Evolutionary conservation across 345 rosid species (phyloP), one percentile per base, ranked within the genome.

Genomic region (Erucastrum elatum): DNA sequence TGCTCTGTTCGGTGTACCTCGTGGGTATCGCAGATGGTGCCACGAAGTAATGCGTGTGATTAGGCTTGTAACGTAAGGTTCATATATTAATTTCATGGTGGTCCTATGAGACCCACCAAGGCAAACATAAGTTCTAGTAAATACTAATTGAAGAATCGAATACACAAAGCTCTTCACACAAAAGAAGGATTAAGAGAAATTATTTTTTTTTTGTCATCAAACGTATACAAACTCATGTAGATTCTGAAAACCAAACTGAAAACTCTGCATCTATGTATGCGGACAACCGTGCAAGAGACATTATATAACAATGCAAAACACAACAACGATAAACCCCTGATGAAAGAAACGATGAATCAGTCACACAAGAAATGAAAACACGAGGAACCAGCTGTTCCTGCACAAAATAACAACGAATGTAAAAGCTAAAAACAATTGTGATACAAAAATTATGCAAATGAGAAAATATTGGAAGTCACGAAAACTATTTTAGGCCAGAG

Each of bases 361-460:
- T 46, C 26, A 59, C 68, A 66, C 35, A 17, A 0, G 59, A 67
- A 60, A 51, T 34, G 59, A 61, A 44, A 49, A 51, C 82, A 79
- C 75, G 75, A 62, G 70, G 70, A 68, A 73, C 69, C 77, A 35
- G 49, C 70, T 74, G 70, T 68, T 68, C 82, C 82, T 74, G 25
- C 78, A 66, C 9, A 59, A 44, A 51, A n/a, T 27, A 46, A 31
- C 51, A 21, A 64, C 37, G 66, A 26, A 60, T 2, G 60, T 49
- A 6, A 56, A 27, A 17, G 31, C 11, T 33, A 5, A 41, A 9
- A 41, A 41, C 3, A 41, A 41, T 66, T 4, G 56, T 25, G 27
- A 74, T 21, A 21, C 21, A n/a, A 74, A 17, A 15, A 10, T 65
- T 17, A 17, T 2, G 9, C 53, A 71, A 70, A 56, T 11, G 4